Conservation (phyloP, 129 eudicot species). For the Gnaphalium uliginosum region DNA sequence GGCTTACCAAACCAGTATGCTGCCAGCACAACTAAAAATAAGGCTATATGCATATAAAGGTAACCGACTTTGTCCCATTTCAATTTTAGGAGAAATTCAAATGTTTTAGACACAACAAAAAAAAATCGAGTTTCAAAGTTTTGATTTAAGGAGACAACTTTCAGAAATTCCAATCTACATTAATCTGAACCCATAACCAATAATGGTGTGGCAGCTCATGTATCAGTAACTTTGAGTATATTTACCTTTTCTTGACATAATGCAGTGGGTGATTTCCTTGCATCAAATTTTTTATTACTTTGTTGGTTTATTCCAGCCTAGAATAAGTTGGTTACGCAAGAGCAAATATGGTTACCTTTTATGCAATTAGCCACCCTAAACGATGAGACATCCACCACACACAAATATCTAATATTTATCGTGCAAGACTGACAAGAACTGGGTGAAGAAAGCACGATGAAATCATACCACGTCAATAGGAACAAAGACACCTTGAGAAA, state of each 20-base stretch:
- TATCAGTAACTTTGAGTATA: not conserved
- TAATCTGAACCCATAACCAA: not conserved
- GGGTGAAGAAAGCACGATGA: not conserved
- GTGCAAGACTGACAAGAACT: not conserved
- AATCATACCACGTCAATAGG: slow-evolving; percentile 93
- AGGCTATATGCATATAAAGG: not conserved
- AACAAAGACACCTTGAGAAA: slow-evolving; percentile 83
- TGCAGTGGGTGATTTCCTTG: not conserved
- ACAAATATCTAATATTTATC: not conserved
- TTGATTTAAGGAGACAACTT: not conserved
- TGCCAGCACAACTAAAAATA: not conserved
- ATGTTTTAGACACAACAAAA: not conserved
- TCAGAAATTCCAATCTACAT: not conserved
- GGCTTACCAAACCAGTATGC: too few relatives aligned
- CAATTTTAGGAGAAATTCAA: not conserved
- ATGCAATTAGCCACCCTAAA: not conserved
- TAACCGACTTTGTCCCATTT: not conserved
- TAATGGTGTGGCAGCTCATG: not conserved
- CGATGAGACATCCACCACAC: not conserved
- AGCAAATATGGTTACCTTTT: not conserved
- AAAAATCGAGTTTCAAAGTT: not conserved
- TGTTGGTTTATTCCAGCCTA: not conserved
- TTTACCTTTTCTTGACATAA: not conserved
- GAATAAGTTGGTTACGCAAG: not conserved
- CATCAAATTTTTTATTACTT: not conserved